Evolutionary conservation across 257 asterid genomes (phyloP).

Genomic region (Striga asiatica): DNA sequence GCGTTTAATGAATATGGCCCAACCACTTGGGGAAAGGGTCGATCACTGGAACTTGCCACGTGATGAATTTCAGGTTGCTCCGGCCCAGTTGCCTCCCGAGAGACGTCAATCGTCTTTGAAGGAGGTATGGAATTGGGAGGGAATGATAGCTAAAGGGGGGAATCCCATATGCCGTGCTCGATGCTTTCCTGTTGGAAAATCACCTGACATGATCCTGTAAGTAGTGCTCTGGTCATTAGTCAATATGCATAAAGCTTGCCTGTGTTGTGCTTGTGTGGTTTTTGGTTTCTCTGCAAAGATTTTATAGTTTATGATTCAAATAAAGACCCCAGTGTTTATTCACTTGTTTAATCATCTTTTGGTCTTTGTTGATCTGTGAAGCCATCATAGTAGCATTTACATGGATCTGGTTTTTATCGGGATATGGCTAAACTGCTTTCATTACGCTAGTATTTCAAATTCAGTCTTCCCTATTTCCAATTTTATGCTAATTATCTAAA

Average conservation of each 20-base stretch:
- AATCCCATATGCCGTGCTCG: constrained; percentile 82
- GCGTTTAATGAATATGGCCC: constrained; percentile 25
- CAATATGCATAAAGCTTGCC: background rate
- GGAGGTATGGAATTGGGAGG: constrained; percentile 97
- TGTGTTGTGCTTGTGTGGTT: background rate
- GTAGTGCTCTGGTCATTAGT: constrained; percentile 23
- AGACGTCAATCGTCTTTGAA: constrained; percentile 33
- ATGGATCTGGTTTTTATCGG: background rate
- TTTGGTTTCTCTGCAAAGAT: too few relatives aligned
- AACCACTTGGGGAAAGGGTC: constrained; percentile 35
- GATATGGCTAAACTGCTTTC: too few relatives aligned
- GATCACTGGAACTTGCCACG: constrained; percentile 36
- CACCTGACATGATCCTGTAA: constrained; percentile 71
- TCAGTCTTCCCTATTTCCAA: too few relatives aligned
- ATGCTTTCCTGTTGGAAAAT: constrained; percentile 94
- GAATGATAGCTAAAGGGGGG: constrained; percentile 85
- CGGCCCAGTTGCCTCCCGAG: constrained; percentile 36
- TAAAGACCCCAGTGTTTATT: too few relatives aligned
- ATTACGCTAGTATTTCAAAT: too few relatives aligned
- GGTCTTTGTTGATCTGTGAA: too few relatives aligned
- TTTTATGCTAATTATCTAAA: too few relatives aligned
- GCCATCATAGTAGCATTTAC: background rate
- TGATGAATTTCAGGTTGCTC: constrained; percentile 38
- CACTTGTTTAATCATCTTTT: too few relatives aligned
- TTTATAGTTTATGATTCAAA: too few relatives aligned